Conservation (phyloP, 768 basidiomycete species). For the Tubosaeta sp. region DNA sequence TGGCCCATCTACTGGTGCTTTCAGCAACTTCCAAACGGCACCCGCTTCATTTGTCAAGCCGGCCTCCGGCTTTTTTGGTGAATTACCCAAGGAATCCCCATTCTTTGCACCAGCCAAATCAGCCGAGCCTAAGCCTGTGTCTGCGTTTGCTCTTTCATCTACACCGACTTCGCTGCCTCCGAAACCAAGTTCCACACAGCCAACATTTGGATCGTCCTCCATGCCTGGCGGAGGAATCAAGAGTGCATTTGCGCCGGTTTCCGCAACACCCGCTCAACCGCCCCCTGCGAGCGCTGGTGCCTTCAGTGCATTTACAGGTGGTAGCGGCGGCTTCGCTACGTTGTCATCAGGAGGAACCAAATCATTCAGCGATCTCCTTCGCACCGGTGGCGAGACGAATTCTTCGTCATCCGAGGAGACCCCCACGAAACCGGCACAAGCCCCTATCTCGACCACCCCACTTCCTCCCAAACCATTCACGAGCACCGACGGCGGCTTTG, state of each 20-base stretch:
- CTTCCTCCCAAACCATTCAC: neutral
- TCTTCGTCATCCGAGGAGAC: neutral
- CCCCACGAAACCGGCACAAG: neutral
- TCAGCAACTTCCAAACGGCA: neutral
- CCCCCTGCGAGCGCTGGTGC: slow-evolving; percentile 14
- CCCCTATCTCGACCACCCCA: neutral
- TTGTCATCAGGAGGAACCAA: slow-evolving; percentile 44
- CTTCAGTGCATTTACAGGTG: slow-evolving; percentile 26
- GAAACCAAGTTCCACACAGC: neutral
- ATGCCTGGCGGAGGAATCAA: slow-evolving; percentile 22
- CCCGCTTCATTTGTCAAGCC: slow-evolving; percentile 1
- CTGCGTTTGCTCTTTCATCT: neutral
- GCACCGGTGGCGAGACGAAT: slow-evolving; percentile 17
- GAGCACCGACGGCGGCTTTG: slow-evolving; percentile 38
- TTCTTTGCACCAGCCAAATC: neutral
- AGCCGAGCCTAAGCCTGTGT: neutral
- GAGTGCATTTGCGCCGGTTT: slow-evolving; percentile 14
- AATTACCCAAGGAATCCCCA: neutral
- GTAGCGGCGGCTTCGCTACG: slow-evolving; percentile 42
- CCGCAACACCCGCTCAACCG: slow-evolving; percentile 6
- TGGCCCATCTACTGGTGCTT: neutral
- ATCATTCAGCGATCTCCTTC: slow-evolving; percentile 62
- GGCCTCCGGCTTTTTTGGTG: neutral
- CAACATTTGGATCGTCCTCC: slow-evolving; percentile 37
- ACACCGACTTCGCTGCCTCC: neutral